phyloP scores from a whole-genome alignment of 2,329 filamentous ascomycete genomes.

The Pseudomassariella vexata region DNA sequence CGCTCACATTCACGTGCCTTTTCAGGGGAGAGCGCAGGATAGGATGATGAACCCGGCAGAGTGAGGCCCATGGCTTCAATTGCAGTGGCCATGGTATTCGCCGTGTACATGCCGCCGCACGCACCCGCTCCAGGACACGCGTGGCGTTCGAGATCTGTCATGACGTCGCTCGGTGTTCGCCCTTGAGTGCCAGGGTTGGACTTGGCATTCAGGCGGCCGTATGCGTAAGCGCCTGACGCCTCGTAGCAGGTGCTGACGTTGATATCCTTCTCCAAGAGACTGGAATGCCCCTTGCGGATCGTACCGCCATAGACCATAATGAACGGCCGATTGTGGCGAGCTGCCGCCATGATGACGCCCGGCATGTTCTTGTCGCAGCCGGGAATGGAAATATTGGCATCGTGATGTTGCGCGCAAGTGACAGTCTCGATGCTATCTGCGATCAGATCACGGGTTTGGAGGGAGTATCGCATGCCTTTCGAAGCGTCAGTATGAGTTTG shows the following conservation, averaged over 20 bases:
- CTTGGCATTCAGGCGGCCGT: constrained; percentile 66
- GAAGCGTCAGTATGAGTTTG: background rate
- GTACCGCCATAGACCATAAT: constrained; percentile 92
- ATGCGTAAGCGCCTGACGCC: constrained; percentile 75
- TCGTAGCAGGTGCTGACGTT: constrained; percentile 87
- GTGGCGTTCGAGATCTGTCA: constrained; percentile 73
- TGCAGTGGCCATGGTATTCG: constrained; percentile 84
- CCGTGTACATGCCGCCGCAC: constrained; percentile 80
- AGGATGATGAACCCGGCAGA: constrained; percentile 78
- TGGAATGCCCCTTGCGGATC: constrained; percentile 75
- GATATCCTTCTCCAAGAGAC: constrained; percentile 67
- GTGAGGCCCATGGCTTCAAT: constrained; percentile 81
- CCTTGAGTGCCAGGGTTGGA: constrained; percentile 54
- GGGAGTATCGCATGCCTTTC: constrained; percentile 84
- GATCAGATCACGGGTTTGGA: constrained; percentile 87
- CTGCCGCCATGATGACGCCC: constrained; percentile 80
- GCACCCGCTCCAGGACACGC: constrained; percentile 70
- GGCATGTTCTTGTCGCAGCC: constrained; percentile 99
- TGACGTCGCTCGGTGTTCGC: constrained; percentile 67
- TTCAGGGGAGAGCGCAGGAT: constrained; percentile 71
- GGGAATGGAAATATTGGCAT: constrained; percentile 92
- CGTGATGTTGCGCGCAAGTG: constrained; percentile 98
- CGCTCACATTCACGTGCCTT: constrained; percentile 85
- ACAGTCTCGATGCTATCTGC: constrained; percentile 98
- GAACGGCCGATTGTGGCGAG: constrained; percentile 81